Evolutionary conservation across 1,139 yeast genomes (phyloP), one percentile per base, ranked within the genome.

Genomic region (Citeromyces hawaiiensis): DNA sequence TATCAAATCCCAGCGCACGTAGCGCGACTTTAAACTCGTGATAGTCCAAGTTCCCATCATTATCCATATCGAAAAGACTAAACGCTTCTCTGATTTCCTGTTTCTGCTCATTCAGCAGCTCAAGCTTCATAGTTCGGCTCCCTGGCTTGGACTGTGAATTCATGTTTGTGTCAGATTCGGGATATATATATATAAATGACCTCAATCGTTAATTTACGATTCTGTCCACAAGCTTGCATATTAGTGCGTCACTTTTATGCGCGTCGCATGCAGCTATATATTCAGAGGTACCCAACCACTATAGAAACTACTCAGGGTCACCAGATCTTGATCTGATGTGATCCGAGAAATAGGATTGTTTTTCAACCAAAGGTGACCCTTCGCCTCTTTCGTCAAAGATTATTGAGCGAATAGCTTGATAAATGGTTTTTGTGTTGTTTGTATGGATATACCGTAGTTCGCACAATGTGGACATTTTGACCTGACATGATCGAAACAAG

Each of bases 31-130:
- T 86, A 47, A 85, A 65, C 53, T 91, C 98, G 52, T 91, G 98
- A 55, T 83, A 91, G 54, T 91, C 97, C 45, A 93, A 66, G 46
- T 70, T 72, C 11, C 96, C 95, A 56, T 91, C 98, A 43, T 77
- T 79, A 56, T 91, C 86, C 79, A 86, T 81, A 53, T 91, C 98
- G 57, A 93, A 93, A 36, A 91, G 66, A 39, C 83, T 75, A 56
- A 93, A 93, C 48, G 97, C 98, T 55, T 91, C 97, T 46, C 88
- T 68, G 48, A 91, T 87, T 55, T 91, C 97, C 51, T 83, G 93
- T 48, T 81, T 80, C 56, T 91, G 96, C 52, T 88, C 97, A 41
- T 85, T 88, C 39, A 87, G 66, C 41, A 88, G 66, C 50, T 86
- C 94, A 36, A 64, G 65, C 49, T 74, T 74, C 48, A 74, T 49